Conservation (phyloP, 371 early-diverging fungal species). For the Cokeromyces recurvatus region DNA sequence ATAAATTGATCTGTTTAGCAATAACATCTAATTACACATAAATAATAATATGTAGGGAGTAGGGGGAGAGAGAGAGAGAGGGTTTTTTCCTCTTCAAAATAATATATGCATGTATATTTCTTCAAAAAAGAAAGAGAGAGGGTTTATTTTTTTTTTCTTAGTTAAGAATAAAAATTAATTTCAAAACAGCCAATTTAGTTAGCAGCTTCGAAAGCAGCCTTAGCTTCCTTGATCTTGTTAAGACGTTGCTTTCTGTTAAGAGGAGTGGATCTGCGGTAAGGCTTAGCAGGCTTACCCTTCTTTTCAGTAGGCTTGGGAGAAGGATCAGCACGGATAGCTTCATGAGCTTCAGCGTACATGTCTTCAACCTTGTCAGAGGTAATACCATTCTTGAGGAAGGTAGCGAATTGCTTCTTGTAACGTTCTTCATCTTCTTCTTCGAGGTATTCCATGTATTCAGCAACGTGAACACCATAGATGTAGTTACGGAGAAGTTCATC, state of each 20-base stretch:
- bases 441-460: conserved; percentile 97
- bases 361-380: conserved; percentile 91
- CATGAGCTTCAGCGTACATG: conserved; percentile 94
- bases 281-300: conserved; percentile 55
- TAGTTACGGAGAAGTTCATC: conserved; percentile 93
- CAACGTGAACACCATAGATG: conserved; percentile 98
- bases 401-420: conserved; percentile 96
- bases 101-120: too few relatives aligned
- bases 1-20: too few relatives aligned
- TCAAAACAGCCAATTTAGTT: conserved; percentile 6
- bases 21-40: too few relatives aligned
- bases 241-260: conserved; percentile 89
- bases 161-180: not conserved
- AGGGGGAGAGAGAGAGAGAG: too few relatives aligned
- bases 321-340: conserved; percentile 92
- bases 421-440: conserved; percentile 98
- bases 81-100: too few relatives aligned
- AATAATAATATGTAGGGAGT: too few relatives aligned
- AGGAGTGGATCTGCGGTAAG: conserved; percentile 57
- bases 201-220: conserved; percentile 69
- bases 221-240: conserved; percentile 87
- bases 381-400: conserved; percentile 90
- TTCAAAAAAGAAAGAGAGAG: too few relatives aligned
- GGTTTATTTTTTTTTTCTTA: too few relatives aligned
- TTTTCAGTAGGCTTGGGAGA: conserved; percentile 64